Evolutionary conservation across 441 rosid genomes (phyloP), one percentile per base, ranked within the genome.

Genomic region (Macaranga tanarius): DNA sequence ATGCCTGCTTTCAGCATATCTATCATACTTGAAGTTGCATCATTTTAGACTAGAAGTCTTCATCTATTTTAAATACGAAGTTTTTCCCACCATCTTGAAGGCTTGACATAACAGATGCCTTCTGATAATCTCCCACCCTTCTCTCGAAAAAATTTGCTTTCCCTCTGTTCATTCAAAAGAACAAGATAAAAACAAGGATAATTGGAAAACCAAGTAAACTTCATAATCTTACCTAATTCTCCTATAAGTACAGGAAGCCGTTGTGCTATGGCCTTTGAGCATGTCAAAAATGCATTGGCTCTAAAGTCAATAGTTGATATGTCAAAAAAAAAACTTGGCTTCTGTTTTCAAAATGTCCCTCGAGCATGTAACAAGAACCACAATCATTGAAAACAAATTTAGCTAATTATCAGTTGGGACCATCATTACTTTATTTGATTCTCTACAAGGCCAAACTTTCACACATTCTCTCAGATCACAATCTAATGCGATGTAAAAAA

Each of bases 91-190:
- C 87, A 16, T 86, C 84, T 74, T 86, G 72, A 71, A 94, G 89
- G 73, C 87, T 82, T 3, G 91, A 88, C 95, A 94, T 92, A 10
- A 92, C 88, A 48, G 95, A 94, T 52, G 97, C 97, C 82, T 87
- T 92, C 78, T 90, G 94, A 80, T 94, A 92, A 66, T 92, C 94
- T 65, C 94, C 95, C 9, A 94, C 97, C 80, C 97, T 83, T 82
- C 89, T 87, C 90, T 88, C 94, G 15, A 92, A 94, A 77, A 94
- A 90, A 79, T 87, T 90, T 2, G 95, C 79, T 73, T 89, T 92
- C 55, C 97, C 97, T 79, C 96, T 90, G 87, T 80, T 76, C 52
- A 73, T 67, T 70, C 50, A 58, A 73, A 72, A 61, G 63, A 67
- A 13, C 44, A 74, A 42, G 25, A 44, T 20, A 38, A 56, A 42